Conservation (phyloP, 108 stramenopile genomes). For the Discostella pseudostelligera region DNA sequence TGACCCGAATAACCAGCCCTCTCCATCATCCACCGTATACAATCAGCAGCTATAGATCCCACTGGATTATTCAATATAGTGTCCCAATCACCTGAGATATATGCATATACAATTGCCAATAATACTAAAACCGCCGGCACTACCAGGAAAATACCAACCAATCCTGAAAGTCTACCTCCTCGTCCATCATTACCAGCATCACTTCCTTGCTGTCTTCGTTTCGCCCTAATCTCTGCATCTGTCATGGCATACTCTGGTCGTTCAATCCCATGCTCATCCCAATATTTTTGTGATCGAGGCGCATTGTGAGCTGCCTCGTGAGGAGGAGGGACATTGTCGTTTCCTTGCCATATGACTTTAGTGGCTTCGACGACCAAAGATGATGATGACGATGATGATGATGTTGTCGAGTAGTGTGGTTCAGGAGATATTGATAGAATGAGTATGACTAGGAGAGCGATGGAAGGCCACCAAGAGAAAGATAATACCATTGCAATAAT, state of each 20-base stretch:
- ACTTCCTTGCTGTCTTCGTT: slow-evolving; percentile 24
- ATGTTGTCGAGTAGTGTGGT: slow-evolving; percentile 1
- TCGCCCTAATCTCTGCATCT: slow-evolving; percentile 59
- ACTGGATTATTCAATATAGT: slow-evolving; percentile 17
- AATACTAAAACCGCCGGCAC: neutral
- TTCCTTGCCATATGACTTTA: slow-evolving; percentile 34
- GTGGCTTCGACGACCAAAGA: slow-evolving; percentile 11
- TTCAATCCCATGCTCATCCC: slow-evolving; percentile 69
- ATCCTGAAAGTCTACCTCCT: neutral
- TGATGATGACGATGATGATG: neutral
- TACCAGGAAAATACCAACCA: neutral
- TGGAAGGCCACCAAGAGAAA: no score
- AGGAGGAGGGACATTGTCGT: slow-evolving; percentile 35
- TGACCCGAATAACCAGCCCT: slow-evolving; percentile 14
- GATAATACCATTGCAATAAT: no score
- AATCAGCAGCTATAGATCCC: slow-evolving; percentile 8
- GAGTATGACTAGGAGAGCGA: no score
- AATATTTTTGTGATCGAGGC: slow-evolving; percentile 64
- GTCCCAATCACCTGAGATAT: slow-evolving; percentile 25
- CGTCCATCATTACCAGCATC: neutral
- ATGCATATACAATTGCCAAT: slow-evolving; percentile 8
- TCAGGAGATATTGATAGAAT: no score
- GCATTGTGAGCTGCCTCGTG: slow-evolving; percentile 45
- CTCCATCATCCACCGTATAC: slow-evolving; percentile 10
- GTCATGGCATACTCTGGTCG: slow-evolving; percentile 76